These are phyloP conservation scores for Brassica juncea DNA, from an alignment of 345 rosid genomes.

Conservation along the genomic window DNA sequence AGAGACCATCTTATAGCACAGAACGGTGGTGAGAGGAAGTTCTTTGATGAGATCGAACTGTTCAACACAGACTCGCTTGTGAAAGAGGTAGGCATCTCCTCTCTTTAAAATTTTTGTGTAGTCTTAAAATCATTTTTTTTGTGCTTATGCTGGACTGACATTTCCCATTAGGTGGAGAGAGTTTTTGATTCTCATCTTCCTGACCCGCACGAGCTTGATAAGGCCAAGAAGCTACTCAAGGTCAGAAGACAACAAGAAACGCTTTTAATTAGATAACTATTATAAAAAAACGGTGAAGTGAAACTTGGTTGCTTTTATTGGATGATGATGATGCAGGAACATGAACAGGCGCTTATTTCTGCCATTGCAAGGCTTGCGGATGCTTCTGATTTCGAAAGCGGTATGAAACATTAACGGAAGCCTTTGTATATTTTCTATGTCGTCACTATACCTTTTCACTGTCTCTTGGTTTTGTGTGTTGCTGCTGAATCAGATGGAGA, in stretches of 20 bases:
- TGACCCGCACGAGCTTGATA: conserved; percentile 78
- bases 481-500: conserved; percentile 38
- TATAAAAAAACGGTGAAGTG: background rate
- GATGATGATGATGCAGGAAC: conserved; percentile 62
- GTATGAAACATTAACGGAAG: conserved; percentile 46
- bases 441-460: no score
- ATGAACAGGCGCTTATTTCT: conserved; percentile 81
- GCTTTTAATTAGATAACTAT: background rate
- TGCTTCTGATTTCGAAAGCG: conserved; percentile 89
- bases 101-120: background rate
- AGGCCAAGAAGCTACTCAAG: conserved; percentile 83
- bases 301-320: conserved; percentile 13
- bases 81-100: conserved; percentile 55
- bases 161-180: conserved; percentile 61
- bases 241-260: conserved; percentile 41
- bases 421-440: background rate
- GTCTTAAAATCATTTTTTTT: background rate
- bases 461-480: conserved; percentile 5
- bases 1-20: conserved; percentile 47
- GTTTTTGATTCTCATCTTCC: conserved; percentile 69
- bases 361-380: conserved; percentile 91
- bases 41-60: conserved; percentile 70
- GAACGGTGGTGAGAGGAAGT: conserved; percentile 52
- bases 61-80: conserved; percentile 81
- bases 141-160: no score